phyloP scores from a whole-genome alignment of 768 basidiomycete genomes.

The Termitomyces sp. region DNA sequence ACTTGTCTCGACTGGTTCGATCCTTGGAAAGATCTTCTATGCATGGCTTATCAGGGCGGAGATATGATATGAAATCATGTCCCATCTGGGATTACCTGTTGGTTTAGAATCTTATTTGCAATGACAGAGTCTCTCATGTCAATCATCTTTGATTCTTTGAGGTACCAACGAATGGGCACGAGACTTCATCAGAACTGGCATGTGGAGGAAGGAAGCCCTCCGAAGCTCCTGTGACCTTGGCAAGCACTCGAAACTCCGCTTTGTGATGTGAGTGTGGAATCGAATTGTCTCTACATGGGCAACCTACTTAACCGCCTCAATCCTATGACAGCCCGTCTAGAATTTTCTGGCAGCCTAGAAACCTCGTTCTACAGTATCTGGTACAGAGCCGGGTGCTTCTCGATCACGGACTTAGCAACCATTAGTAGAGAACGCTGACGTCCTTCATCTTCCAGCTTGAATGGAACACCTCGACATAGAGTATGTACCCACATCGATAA shows the following conservation, averaged over 20 bases:
- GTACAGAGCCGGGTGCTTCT: background rate
- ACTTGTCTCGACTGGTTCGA: background rate
- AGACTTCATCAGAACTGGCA: constrained; percentile 3
- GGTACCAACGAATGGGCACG: constrained; percentile 10
- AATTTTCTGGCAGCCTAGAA: background rate
- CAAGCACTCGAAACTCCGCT: background rate
- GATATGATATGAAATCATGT: background rate
- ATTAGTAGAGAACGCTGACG: background rate
- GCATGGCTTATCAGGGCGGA: background rate
- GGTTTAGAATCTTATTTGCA: background rate
- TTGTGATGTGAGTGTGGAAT: background rate
- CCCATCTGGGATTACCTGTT: background rate
- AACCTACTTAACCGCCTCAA: too few species aligned
- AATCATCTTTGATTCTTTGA: constrained; percentile 1
- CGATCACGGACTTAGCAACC: background rate
- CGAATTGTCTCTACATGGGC: background rate
- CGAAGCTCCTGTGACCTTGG: constrained; percentile 1
- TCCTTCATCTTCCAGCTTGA: background rate
- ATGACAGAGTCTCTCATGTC: background rate
- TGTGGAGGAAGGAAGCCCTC: constrained; percentile 1
- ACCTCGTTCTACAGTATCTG: background rate
- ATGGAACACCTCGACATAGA: background rate
- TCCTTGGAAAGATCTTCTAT: background rate
- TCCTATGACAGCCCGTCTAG: background rate
- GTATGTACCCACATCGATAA: background rate